A percentile compares a stretch with the other conserved stretches of the same genome.
Evolutionary conservation across 306 rosid species (phyloP).

Genomic region (Ammopiptanthus mongolicus): DNA sequence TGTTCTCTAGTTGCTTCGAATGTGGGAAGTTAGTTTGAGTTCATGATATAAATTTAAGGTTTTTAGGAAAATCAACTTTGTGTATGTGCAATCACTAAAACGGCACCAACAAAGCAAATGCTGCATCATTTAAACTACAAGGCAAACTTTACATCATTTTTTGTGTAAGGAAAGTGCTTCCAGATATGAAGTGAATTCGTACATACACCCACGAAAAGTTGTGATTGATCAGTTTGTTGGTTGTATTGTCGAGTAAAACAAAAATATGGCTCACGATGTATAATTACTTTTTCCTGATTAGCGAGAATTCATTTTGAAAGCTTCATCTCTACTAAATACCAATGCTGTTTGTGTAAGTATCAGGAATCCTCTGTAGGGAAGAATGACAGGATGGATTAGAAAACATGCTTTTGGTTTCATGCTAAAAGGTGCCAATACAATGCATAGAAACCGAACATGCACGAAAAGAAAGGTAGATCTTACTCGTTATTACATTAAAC

Average conservation of each 20-base stretch:
- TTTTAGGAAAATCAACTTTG: neutral
- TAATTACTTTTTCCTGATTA: too few species aligned
- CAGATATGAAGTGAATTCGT: too few species aligned
- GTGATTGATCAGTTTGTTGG: too few species aligned
- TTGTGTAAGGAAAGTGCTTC: too few species aligned
- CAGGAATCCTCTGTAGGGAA: neutral
- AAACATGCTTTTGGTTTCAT: neutral
- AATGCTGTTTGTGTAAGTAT: neutral
- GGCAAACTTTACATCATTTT: neutral
- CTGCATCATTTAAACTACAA: neutral
- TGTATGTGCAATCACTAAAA: neutral
- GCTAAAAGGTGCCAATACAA: neutral
- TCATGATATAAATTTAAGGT: neutral
- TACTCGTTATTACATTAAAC: neutral
- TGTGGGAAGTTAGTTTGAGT: neutral
- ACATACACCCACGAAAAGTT: too few species aligned
- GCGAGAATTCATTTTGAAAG: too few species aligned
- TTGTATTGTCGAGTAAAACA: too few species aligned
- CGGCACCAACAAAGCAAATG: neutral
- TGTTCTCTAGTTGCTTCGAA: neutral
- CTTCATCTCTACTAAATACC: too few species aligned
- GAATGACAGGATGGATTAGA: neutral
- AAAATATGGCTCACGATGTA: too few species aligned
- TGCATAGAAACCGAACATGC: neutral
- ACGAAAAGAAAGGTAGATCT: neutral